Evolutionary conservation across 768 basidiomycete genomes (phyloP).

Genomic region (Rhodotorula sphaerocarpa): DNA sequence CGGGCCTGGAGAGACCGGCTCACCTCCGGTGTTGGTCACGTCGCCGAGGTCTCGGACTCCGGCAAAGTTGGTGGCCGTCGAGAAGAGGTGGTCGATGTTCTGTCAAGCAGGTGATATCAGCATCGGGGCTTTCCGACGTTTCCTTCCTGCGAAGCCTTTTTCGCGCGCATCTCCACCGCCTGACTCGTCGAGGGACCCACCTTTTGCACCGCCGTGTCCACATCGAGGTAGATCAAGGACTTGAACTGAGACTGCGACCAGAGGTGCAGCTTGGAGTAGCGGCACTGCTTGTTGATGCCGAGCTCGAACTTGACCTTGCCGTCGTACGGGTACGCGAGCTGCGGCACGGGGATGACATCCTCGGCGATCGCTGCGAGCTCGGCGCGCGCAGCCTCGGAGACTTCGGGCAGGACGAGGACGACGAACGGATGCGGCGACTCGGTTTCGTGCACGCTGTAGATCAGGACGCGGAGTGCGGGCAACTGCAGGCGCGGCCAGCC

Average conservation of each 20-base stretch:
- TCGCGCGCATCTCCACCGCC: not conserved
- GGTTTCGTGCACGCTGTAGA: not conserved
- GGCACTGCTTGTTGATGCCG: constrained; percentile 7
- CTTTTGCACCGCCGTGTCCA: not conserved
- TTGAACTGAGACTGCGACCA: not conserved
- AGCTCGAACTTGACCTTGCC: not conserved
- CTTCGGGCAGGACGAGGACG: not conserved
- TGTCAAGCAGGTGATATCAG: not conserved
- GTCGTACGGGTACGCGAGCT: constrained; percentile 1
- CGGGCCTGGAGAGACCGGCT: no score
- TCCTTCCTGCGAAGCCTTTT: no score
- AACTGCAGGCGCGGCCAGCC: not conserved
- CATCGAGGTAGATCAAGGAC: not conserved
- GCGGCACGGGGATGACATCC: not conserved
- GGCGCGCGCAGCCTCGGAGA: not conserved
- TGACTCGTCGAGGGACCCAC: not conserved
- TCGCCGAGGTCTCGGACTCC: not conserved
- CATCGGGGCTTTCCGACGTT: no score
- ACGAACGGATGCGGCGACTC: not conserved
- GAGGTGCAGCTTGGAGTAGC: not conserved
- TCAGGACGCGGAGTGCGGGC: not conserved
- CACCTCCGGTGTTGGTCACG: not conserved
- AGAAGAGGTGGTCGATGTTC: constrained; percentile 4
- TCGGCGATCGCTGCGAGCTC: not conserved
- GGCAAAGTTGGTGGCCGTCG: not conserved